Evolutionary conservation across 176 grass and related monocot species (phyloP).

Genomic region (Aechmea fasciata): DNA sequence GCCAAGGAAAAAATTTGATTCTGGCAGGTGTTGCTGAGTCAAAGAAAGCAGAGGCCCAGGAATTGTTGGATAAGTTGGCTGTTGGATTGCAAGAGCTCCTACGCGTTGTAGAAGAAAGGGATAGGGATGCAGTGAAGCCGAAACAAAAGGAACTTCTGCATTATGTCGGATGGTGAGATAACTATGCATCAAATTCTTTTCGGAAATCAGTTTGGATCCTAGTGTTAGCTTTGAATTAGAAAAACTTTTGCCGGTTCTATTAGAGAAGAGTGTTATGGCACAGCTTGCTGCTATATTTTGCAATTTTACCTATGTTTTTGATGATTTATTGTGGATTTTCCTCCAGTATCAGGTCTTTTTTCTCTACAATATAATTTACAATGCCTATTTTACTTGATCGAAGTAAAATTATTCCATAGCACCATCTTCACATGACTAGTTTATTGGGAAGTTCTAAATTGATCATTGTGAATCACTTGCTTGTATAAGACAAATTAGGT

Average conservation of each 20-base stretch:
- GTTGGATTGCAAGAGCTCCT: conserved; percentile 78
- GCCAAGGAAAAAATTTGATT: conserved; percentile 64
- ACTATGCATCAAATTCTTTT: neutral
- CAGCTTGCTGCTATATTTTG: too few relatives aligned
- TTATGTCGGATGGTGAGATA: conserved; percentile 81
- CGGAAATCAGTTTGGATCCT: neutral
- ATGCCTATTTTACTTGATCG: neutral
- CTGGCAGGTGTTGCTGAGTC: conserved; percentile 72
- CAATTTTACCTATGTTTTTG: too few relatives aligned
- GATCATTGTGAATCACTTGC: too few relatives aligned
- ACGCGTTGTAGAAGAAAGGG: conserved; percentile 64
- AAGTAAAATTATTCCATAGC: conserved; percentile 14
- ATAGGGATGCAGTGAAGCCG: conserved; percentile 76
- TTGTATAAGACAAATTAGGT: too few relatives aligned
- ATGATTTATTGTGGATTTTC: too few relatives aligned
- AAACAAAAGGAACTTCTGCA: conserved; percentile 98
- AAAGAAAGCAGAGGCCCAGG: conserved; percentile 83
- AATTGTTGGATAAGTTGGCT: conserved; percentile 64
- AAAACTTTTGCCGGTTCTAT: too few relatives aligned
- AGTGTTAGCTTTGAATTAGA: neutral
- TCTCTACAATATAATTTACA: too few relatives aligned
- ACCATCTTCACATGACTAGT: too few relatives aligned
- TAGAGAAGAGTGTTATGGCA: too few relatives aligned
- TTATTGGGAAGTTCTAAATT: too few relatives aligned
- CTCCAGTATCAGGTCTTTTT: too few relatives aligned